phyloP scores from a whole-genome alignment of 176 grass and related monocot species.

The Alloteropsis semialata region DNA sequence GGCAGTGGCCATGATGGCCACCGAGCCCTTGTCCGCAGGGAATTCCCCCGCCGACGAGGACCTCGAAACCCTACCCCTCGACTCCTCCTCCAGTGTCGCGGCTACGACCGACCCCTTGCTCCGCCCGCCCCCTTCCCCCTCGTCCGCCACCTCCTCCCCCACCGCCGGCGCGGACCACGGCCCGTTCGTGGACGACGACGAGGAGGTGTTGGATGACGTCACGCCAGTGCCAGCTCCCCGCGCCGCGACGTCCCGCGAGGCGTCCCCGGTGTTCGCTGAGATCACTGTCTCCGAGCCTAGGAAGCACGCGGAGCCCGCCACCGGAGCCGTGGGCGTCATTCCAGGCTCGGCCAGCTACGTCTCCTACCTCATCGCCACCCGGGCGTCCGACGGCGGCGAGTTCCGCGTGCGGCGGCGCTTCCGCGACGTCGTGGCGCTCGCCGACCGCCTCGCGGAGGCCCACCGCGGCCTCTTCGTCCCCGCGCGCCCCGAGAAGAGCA shows the following conservation, averaged over 20 bases:
- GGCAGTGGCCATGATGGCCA: slow-evolving; percentile 43
- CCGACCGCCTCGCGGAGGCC: slow-evolving; percentile 53
- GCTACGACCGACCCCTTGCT: slow-evolving; percentile 68
- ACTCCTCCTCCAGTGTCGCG: slow-evolving; percentile 32
- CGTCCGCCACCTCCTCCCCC: slow-evolving; percentile 17
- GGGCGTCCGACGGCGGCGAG: slow-evolving; percentile 38
- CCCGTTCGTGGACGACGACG: slow-evolving; percentile 11
- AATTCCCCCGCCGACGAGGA: slow-evolving; percentile 29
- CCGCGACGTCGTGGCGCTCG: slow-evolving; percentile 76
- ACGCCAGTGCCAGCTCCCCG: background rate
- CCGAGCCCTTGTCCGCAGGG: slow-evolving; percentile 26
- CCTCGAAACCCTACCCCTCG: slow-evolving; percentile 50
- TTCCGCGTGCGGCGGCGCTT: slow-evolving; percentile 78
- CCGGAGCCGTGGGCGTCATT: slow-evolving; percentile 44
- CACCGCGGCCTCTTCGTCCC: slow-evolving; percentile 76
- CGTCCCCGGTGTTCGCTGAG: slow-evolving; percentile 36
- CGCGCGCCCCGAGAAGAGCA: slow-evolving; percentile 64
- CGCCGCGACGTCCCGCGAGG: slow-evolving; percentile 37
- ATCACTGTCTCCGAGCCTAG: slow-evolving; percentile 77
- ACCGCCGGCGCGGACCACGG: slow-evolving; percentile 21
- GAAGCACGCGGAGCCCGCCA: slow-evolving; percentile 66
- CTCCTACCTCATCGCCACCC: slow-evolving; percentile 74
- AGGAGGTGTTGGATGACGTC: slow-evolving; percentile 2
- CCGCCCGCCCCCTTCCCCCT: slow-evolving; percentile 41
- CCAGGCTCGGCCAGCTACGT: slow-evolving; percentile 66